Percentiles rank a stretch among this genome's conserved stretches.
phyloP scores from a whole-genome alignment of 2,329 filamentous ascomycete species.

The Madurella fahalii region DNA sequence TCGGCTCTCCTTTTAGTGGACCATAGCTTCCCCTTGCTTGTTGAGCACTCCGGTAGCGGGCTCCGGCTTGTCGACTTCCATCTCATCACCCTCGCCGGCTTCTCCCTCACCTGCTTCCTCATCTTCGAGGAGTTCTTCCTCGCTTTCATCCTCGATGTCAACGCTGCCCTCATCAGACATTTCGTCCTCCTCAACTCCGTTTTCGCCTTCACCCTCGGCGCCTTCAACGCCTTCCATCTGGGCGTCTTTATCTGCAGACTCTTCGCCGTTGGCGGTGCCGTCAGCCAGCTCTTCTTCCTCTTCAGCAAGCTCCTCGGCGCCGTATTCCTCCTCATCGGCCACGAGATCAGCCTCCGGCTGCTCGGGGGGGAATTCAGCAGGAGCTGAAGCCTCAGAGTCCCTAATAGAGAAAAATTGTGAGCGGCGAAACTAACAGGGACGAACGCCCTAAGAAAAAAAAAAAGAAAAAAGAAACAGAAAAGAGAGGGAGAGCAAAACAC shows the following conservation, averaged over 20 bases:
- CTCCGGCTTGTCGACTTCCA: constrained; percentile 35
- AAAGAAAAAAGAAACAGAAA: not conserved
- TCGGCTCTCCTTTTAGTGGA: constrained; percentile 7
- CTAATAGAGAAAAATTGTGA: constrained; percentile 43
- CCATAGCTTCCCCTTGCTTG: constrained; percentile 18
- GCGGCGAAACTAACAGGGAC: not conserved
- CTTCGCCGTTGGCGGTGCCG: constrained; percentile 16
- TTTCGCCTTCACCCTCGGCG: constrained; percentile 24
- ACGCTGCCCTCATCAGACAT: constrained; percentile 38
- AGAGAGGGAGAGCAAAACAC: constrained; percentile 33
- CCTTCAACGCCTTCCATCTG: constrained; percentile 33
- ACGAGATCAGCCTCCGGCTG: constrained; percentile 90
- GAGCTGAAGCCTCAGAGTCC: constrained; percentile 97
- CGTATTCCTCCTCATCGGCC: constrained; percentile 85
- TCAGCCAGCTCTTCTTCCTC: constrained; percentile 55
- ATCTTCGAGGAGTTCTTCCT: constrained; percentile 36
- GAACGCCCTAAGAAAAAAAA: too few relatives aligned
- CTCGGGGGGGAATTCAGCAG: constrained; percentile 92
- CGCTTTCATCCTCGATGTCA: constrained; percentile 38
- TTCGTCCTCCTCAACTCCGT: constrained; percentile 34
- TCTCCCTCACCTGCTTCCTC: constrained; percentile 31
- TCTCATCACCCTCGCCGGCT: constrained; percentile 30
- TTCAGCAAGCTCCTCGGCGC: constrained; percentile 80
- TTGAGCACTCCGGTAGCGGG: constrained; percentile 4
- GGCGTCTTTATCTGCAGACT: constrained; percentile 27